Evolutionary conservation across 2,329 filamentous ascomycete genomes (phyloP), one percentile per base, ranked within the genome.

Genomic region (Penicillium expansum): DNA sequence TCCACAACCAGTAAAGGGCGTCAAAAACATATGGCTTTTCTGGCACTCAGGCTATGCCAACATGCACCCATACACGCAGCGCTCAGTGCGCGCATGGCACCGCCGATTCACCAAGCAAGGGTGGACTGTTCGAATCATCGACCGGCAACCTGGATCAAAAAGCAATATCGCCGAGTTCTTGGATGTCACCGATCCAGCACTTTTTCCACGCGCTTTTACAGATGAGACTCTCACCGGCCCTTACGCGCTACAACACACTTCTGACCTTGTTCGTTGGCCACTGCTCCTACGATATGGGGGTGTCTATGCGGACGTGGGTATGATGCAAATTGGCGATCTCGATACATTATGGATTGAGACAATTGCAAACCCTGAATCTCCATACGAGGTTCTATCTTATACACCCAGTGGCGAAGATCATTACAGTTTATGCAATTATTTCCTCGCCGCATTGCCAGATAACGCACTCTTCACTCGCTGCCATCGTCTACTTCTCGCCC

Each of bases 11-110:
- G 67, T 80, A 29, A 45, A n/a, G 6, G 10, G 27, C 10, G 43
- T 45, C 44, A 84, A 84, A 66, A 83, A 83, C 47, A 71, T 85
- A 27, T 86, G 82, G 77, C 82, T 83, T 65, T 85, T 83, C 70
- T 86, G 83, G 83, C 76, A 84, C 65, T 71, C 70, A 4, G 82
- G 82, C 29, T 80, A 77, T 62, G 42, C 61, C 3, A 70, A 68
- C 27, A 80, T 85, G 76, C 79, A 82, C 55, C 73, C 75, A 0
- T 84, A 83, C 65, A 74, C 78, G 5, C 71, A 80, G 56, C 81
- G 83, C 39, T 84, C 80, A 58, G 73, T 85, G 29, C 75, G 81
- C 39, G 74, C 79, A 50, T 85, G 81, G 77, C 74, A 84, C 62
- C 76, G 82, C 2, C 78, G 82, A n/a, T 77, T 83, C 52, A 74